Evolutionary conservation across 768 basidiomycete species (phyloP), one percentile per base, ranked within the genome.

Genomic region (Tulasnella sp.): DNA sequence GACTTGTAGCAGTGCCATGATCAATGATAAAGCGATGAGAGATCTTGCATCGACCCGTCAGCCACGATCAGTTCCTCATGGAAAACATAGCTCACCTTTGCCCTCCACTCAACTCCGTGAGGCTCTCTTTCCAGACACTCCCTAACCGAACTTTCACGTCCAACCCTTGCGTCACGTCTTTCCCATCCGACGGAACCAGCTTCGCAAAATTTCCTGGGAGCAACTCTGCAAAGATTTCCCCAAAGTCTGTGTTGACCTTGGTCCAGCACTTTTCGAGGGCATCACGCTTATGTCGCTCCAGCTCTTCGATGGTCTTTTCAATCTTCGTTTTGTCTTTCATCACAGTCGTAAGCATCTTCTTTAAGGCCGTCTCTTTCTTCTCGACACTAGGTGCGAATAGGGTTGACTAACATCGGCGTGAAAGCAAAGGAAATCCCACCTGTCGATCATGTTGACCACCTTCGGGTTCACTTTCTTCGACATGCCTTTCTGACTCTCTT

Each of bases 1-100:
- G 77, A 97, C 97, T 68, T 97, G 92, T n/a, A 98, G 81, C 15
- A 99, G 79, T 0, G 96, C 86, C 92, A 99, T 94, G 73, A 98
- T 98, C 36, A 99, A 77, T 11, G 94, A 98, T 0, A 99, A 78
- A 0, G 96, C 96, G 65, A 99, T 98, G 62, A 99, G 77, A 0
- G 96, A 99, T 62, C 93, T 98, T 15, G 55, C 19, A 53, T 42
- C 25, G 34, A 59, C 23, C n/a, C 57, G 46, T 17, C 36, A 54
- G 41, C n/a, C n/a, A n/a, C n/a, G n/a, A n/a, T n/a, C n/a, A n/a
- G n/a, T n/a, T n/a, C n/a, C n/a, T n/a, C n/a, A n/a, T n/a, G n/a
- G n/a, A n/a, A n/a, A n/a, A n/a, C n/a, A n/a, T n/a, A 27, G 54
- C 82, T 59, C 60, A 92, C 90, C 96, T 74, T 74, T 99, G 96